Conservation (phyloP, 2,329 filamentous ascomycete genomes). For the Pseudogymnoascus sp. region DNA sequence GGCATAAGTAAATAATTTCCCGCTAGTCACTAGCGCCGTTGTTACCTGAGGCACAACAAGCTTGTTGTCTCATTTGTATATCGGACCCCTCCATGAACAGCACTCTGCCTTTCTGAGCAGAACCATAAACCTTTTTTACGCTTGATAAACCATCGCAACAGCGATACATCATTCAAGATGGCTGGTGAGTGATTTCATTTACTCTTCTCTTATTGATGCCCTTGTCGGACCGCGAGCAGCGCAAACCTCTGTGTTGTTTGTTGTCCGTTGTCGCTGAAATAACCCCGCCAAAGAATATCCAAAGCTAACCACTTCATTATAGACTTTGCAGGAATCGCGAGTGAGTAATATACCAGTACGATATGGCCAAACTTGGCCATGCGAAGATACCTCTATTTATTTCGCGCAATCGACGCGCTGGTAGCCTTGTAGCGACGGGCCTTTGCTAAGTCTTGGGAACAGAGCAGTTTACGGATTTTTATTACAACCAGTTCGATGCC, state of each 20-base stretch:
- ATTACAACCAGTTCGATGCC: slow-evolving; percentile 81
- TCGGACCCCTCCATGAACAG: slow-evolving; percentile 8
- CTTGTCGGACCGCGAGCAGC: not conserved
- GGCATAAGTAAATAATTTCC: slow-evolving; percentile 10
- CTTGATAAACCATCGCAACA: slow-evolving; percentile 1
- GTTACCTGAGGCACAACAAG: slow-evolving; percentile 7
- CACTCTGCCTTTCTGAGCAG: not conserved
- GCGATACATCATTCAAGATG: slow-evolving; percentile 23
- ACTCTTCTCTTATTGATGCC: not conserved
- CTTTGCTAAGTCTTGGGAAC: slow-evolving; percentile 13
- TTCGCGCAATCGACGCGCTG: not conserved
- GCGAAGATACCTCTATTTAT: not conserved
- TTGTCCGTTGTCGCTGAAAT: not conserved
- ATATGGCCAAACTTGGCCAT: not conserved
- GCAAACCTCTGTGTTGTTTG: not conserved
- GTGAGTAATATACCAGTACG: slow-evolving; percentile 28
- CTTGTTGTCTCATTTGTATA: slow-evolving; percentile 11
- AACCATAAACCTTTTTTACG: not conserved
- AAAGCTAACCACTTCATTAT: slow-evolving; percentile 19
- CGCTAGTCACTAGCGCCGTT: slow-evolving; percentile 3
- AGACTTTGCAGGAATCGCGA: slow-evolving; percentile 37
- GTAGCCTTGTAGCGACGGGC: not conserved
- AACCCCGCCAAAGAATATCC: slow-evolving; percentile 4
- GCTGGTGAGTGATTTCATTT: slow-evolving; percentile 22
- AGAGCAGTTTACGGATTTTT: slow-evolving; percentile 87